Evolutionary conservation across 2,329 filamentous ascomycete genomes (phyloP).

Genomic region (Pseudofabraea citricarpa): DNA sequence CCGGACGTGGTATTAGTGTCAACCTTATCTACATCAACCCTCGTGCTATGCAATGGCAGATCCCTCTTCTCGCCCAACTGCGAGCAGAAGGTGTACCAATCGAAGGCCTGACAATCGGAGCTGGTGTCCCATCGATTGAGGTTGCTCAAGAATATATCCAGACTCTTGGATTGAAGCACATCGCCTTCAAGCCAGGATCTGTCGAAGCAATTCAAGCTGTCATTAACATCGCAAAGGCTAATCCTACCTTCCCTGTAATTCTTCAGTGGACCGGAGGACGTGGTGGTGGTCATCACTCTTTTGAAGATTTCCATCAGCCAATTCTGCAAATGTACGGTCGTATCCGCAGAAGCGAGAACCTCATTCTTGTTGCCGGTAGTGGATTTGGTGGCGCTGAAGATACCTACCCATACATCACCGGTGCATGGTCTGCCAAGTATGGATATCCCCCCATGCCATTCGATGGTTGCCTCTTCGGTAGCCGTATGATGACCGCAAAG

Average conservation of each 20-base stretch:
- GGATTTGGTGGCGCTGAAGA: constrained; percentile 88
- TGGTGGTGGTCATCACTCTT: constrained; percentile 91
- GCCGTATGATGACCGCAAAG: constrained; percentile 91
- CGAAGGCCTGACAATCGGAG: constrained; percentile 87
- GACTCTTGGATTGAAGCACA: constrained; percentile 88
- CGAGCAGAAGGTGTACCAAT: constrained; percentile 84
- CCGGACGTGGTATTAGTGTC: constrained; percentile 81
- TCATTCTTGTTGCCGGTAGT: constrained; percentile 84
- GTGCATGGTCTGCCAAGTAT: constrained; percentile 80
- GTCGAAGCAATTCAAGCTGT: constrained; percentile 83
- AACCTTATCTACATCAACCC: constrained; percentile 92
- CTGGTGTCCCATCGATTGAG: constrained; percentile 89
- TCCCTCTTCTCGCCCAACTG: constrained; percentile 74
- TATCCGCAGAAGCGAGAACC: constrained; percentile 79
- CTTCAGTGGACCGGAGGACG: constrained; percentile 94
- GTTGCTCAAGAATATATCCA: constrained; percentile 91
- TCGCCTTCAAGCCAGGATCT: constrained; percentile 90
- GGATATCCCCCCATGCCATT: constrained; percentile 92
- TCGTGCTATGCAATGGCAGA: constrained; percentile 87
- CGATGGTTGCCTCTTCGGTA: constrained; percentile 86
- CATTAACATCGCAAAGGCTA: constrained; percentile 91
- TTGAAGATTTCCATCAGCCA: constrained; percentile 91
- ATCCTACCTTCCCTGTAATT: constrained; percentile 87
- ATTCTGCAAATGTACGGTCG: constrained; percentile 87
- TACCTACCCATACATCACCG: constrained; percentile 88